Base-by-base conservation (phyloP, 2,329 filamentous ascomycete species). In the Xylariaceae sp. region DNA sequence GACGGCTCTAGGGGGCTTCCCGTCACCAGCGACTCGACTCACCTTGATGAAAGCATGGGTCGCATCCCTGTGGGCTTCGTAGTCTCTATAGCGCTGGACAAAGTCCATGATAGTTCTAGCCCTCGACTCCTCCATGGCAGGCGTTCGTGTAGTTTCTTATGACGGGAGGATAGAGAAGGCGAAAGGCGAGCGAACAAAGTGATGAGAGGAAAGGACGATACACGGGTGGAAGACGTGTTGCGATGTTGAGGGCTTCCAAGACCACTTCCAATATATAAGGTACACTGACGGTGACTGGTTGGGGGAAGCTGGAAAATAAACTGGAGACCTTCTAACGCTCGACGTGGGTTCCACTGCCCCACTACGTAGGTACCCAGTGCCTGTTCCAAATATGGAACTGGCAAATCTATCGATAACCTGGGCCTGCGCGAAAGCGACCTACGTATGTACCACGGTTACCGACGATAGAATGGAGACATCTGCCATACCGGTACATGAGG, bases 1-100 rank as follows among this genome's bases (percentile, higher is more conserved):
- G 19, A 56, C 50, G 44, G 39, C 51, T 50, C 47, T 47, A 12
- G 32, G 29, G 34, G 31, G 35, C 35, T 43, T 30, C 34, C 44
- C 12, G 6, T n/a, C 12, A 35, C 50, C 19, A 31, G 44, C 35
- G 27, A 8, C 46, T 50, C 39, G 50, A 46, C 70, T 42, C 64
- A 78, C 79, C 71, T 76, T 75, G 53, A 81, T 74, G 58, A 81
- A 64, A 42, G 71, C 65, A 53, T 79, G 72, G 43, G 67, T 73
- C 11, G 64, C 68, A 39, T 76, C 71, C 47, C 72, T 70, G 39
- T 76, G 72, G 3, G 61, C 49, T 56, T 76, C 73, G 45, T 80
- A 67, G 39, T 67, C 62, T 45, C 74, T 72, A 61, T 75, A 81
- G 6, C 79, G 72, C 47, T 73, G 67, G 57, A 78, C 65, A 61